phyloP scores from a whole-genome alignment of 2,329 filamentous ascomycete genomes.

The Fulvia fulva region DNA sequence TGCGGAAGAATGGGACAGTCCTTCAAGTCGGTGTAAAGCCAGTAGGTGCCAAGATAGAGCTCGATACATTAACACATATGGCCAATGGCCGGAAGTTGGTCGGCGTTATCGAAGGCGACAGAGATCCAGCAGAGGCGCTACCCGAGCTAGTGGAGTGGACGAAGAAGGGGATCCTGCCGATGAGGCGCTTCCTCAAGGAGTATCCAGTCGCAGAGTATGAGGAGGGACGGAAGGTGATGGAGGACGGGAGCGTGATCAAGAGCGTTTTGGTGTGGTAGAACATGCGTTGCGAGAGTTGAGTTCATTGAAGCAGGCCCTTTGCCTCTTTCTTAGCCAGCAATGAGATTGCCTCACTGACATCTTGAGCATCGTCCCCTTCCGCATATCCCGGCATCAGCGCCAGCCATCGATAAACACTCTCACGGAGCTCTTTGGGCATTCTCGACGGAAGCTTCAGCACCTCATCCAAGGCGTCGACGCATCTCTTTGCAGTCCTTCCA shows the following conservation, averaged over 20 bases:
- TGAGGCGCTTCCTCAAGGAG: slow-evolving; percentile 40
- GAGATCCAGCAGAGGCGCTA: slow-evolving; percentile 37
- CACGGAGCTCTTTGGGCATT: slow-evolving; percentile 15
- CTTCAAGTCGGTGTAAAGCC: slow-evolving; percentile 47
- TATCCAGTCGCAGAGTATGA: slow-evolving; percentile 38
- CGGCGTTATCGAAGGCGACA: slow-evolving; percentile 45
- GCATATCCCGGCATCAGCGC: slow-evolving; percentile 16
- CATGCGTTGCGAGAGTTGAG: background rate
- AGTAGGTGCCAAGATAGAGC: slow-evolving; percentile 35
- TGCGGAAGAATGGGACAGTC: slow-evolving; percentile 44
- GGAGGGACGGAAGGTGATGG: slow-evolving; percentile 36
- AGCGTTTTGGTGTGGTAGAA: slow-evolving; percentile 39
- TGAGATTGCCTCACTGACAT: slow-evolving; percentile 4
- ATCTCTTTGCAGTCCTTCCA: slow-evolving; percentile 13
- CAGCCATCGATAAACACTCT: slow-evolving; percentile 14
- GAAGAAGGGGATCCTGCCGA: slow-evolving; percentile 40
- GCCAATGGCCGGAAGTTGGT: slow-evolving; percentile 43
- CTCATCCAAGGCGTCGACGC: slow-evolving; percentile 12
- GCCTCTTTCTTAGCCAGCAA: slow-evolving; percentile 10
- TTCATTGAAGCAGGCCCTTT: slow-evolving; percentile 5
- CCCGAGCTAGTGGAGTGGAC: slow-evolving; percentile 46
- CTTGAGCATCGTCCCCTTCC: slow-evolving; percentile 8
- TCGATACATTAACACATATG: slow-evolving; percentile 41
- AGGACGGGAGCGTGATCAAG: slow-evolving; percentile 36
- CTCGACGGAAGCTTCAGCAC: slow-evolving; percentile 10